A percentile compares a stretch with the other conserved stretches of the same genome.
These are phyloP conservation scores for Collybiopsis luxurians DNA, from an alignment of 768 basidiomycete species.

Conservation along the genomic window DNA sequence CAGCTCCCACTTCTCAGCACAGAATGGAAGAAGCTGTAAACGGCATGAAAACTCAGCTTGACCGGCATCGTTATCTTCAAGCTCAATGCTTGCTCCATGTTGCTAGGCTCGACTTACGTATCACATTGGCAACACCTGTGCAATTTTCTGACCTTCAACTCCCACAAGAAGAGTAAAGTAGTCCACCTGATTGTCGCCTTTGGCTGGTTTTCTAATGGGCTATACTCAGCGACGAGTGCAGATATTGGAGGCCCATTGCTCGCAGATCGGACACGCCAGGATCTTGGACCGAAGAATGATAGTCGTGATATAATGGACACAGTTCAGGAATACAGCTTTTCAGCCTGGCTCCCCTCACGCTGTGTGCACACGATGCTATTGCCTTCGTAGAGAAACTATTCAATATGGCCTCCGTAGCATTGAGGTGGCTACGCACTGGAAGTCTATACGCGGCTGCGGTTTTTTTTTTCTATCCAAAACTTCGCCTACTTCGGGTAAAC, in stretches of 20 bases:
- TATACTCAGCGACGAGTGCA: conserved; percentile 47
- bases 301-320: conserved; percentile 77
- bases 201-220: conserved; percentile 78
- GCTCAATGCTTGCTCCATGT: too few species aligned
- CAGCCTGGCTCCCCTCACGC: conserved; percentile 71
- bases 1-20: too few species aligned
- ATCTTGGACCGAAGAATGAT: conserved; percentile 78
- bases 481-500: conserved; percentile 46
- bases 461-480: too few species aligned
- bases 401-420: conserved; percentile 79
- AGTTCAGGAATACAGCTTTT: conserved; percentile 75
- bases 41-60: too few species aligned
- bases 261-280: conserved; percentile 56
- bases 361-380: too few species aligned
- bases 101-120: too few species aligned
- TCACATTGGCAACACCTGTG: too few species aligned
- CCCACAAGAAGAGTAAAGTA: conserved; percentile 42
- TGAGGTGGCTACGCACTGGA: too few species aligned
- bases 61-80: too few species aligned
- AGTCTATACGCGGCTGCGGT: conserved; percentile 53
- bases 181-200: conserved; percentile 83
- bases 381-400: conserved; percentile 77
- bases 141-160: too few species aligned
- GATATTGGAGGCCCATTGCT: conserved; percentile 13
- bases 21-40: too few species aligned